A percentile compares a stretch with the other conserved stretches of the same genome.
Evolutionary conservation across 345 rosid species (phyloP).

Genomic region (Jatropha curcas): DNA sequence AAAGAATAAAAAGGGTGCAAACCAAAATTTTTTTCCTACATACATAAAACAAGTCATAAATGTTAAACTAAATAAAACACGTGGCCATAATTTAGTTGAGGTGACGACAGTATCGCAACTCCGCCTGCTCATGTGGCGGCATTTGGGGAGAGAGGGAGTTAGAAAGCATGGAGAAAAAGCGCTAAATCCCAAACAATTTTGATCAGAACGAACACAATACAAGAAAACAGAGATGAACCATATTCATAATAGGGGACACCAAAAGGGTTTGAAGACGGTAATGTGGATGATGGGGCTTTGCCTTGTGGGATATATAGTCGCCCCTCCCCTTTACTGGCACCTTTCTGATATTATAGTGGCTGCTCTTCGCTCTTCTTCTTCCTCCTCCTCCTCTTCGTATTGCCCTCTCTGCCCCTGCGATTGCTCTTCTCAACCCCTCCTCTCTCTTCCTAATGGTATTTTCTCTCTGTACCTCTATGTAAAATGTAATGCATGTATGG

Average conservation of each 20-base stretch:
- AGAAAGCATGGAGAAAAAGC: no score
- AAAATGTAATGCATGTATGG: neutral
- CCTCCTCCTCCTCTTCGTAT: conserved; percentile 12
- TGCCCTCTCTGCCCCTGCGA: conserved; percentile 62
- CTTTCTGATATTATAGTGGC: conserved; percentile 41
- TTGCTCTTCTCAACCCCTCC: conserved; percentile 59
- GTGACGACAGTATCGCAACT: neutral
- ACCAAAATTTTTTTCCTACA: no score
- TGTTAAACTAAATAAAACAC: neutral
- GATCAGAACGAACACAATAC: no score
- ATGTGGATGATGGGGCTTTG: conserved; percentile 45
- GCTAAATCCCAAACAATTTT: no score
- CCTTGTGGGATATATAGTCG: conserved; percentile 45
- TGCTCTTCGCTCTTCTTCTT: conserved; percentile 11
- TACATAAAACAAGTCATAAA: no score
- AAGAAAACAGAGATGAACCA: no score
- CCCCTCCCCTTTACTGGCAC: conserved; percentile 63
- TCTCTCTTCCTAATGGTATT: conserved; percentile 49
- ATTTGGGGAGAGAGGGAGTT: no score
- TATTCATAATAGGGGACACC: conserved; percentile 27
- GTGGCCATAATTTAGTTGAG: neutral
- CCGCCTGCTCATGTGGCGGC: neutral
- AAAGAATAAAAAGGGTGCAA: no score
- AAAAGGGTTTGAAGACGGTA: conserved; percentile 41
- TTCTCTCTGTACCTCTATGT: neutral